These are phyloP conservation scores for Dendrobium officinale DNA, from an alignment of 106 monocot species.

Conservation along the genomic window DNA sequence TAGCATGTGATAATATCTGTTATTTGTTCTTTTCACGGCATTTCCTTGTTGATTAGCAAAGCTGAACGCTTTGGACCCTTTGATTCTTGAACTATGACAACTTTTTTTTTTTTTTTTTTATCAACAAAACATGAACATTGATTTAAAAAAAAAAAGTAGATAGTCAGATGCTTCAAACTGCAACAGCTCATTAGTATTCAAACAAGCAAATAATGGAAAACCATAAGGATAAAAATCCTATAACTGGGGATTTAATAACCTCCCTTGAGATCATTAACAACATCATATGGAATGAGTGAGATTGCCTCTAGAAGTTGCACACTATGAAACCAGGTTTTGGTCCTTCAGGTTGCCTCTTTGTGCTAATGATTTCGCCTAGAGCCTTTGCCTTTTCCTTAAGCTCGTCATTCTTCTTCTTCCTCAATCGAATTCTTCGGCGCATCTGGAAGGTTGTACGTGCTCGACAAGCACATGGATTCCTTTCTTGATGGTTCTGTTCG, in stretches of 20 bases:
- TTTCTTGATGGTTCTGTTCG: conserved; percentile 59
- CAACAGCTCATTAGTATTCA: too few relatives aligned
- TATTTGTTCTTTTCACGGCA: too few relatives aligned
- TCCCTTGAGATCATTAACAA: conserved; percentile 75
- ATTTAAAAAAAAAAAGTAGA: neutral
- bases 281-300: conserved; percentile 76
- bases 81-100: too few relatives aligned
- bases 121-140: neutral
- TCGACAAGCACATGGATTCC: conserved; percentile 59
- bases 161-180: neutral
- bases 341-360: conserved; percentile 56
- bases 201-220: too few relatives aligned
- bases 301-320: conserved; percentile 49
- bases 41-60: too few relatives aligned
- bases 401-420: conserved; percentile 51
- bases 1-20: too few relatives aligned
- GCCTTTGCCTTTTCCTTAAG: conserved; percentile 57
- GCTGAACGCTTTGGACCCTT: too few relatives aligned
- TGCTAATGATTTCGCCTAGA: conserved; percentile 53
- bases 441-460: conserved; percentile 57
- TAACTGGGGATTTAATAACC: conserved; percentile 24
- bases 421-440: conserved; percentile 46
- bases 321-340: conserved; percentile 79
- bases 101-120: too few relatives aligned
- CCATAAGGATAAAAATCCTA: too few relatives aligned